These are phyloP conservation scores for Cytospora mali DNA, from an alignment of 2,329 filamentous ascomycete genomes.

Conservation along the genomic window DNA sequence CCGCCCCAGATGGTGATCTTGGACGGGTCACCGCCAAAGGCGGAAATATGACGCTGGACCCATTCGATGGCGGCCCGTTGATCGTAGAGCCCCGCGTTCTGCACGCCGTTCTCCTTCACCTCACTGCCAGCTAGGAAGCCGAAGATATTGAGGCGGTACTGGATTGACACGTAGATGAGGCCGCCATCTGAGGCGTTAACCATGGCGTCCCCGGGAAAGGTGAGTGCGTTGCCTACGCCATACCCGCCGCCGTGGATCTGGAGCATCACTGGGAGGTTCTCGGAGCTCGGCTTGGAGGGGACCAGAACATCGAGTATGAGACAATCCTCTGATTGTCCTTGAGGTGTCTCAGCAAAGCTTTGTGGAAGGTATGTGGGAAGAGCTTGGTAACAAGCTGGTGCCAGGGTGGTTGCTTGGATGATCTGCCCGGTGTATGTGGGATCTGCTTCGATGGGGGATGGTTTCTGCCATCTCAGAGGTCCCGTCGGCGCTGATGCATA, in stretches of 20 bases:
- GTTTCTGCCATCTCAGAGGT: conserved; percentile 12
- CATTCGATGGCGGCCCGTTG: conserved; percentile 63
- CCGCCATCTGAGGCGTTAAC: conserved; percentile 15
- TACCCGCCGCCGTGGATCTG: conserved; percentile 31
- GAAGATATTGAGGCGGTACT: conserved; percentile 63
- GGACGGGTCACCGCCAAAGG: conserved; percentile 60
- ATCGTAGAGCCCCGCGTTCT: conserved; percentile 67
- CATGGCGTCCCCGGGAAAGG: conserved; percentile 17
- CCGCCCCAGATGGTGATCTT: conserved; percentile 63
- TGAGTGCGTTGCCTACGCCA: conserved; percentile 7
- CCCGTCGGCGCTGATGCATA: conserved; percentile 10
- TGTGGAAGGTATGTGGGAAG: neutral
- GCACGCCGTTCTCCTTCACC: conserved; percentile 55
- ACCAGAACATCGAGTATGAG: conserved; percentile 40
- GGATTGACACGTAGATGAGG: conserved; percentile 60
- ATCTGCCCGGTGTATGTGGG: conserved; percentile 15
- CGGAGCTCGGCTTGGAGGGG: conserved; percentile 30
- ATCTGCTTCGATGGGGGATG: conserved; percentile 13
- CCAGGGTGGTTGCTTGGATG: conserved; percentile 10
- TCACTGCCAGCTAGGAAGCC: conserved; percentile 64
- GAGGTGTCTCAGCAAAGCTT: neutral
- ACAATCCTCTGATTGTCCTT: conserved; percentile 37
- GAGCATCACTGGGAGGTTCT: conserved; percentile 24
- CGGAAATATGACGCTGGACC: conserved; percentile 60
- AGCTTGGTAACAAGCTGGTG: conserved; percentile 9